Evolutionary conservation across 1,139 yeast genomes (phyloP).

Genomic region (Oligophagozyma castellii): DNA sequence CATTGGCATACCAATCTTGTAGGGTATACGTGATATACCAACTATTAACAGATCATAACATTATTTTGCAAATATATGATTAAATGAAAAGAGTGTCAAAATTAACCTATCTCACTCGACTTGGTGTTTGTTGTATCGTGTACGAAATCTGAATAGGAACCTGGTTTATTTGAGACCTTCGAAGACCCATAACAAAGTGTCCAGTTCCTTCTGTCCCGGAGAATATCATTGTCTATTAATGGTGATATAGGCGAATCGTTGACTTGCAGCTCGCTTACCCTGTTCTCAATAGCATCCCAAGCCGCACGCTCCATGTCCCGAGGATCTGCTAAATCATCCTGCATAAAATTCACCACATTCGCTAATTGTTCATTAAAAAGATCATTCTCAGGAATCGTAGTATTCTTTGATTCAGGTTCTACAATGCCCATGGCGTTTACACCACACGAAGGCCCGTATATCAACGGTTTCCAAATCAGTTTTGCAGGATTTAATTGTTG

Average conservation of each 20-base stretch:
- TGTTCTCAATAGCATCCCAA: constrained; percentile 9
- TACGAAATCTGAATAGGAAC: no score
- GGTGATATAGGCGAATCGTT: no score
- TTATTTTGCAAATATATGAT: no score
- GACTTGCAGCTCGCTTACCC: constrained; percentile 4
- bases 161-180: no score
- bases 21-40: no score
- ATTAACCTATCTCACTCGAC: no score
- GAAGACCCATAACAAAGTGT: constrained; percentile 6
- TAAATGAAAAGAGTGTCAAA: no score
- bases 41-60: no score
- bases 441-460: constrained; percentile 78
- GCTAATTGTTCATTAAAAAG: constrained; percentile 38
- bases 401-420: constrained; percentile 7
- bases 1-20: no score
- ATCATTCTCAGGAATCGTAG: constrained; percentile 13
- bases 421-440: constrained; percentile 32
- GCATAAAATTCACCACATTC: constrained; percentile 40
- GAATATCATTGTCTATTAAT: constrained; percentile 5
- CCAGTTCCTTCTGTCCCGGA: constrained; percentile 9
- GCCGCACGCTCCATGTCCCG: constrained; percentile 33
- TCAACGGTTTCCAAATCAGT: constrained; percentile 67
- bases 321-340: constrained; percentile 52
- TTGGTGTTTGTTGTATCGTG: no score
- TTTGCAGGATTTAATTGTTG: constrained; percentile 36